Conservation (phyloP, 352 stramenopile genomes). For the Globisporangium polare region DNA sequence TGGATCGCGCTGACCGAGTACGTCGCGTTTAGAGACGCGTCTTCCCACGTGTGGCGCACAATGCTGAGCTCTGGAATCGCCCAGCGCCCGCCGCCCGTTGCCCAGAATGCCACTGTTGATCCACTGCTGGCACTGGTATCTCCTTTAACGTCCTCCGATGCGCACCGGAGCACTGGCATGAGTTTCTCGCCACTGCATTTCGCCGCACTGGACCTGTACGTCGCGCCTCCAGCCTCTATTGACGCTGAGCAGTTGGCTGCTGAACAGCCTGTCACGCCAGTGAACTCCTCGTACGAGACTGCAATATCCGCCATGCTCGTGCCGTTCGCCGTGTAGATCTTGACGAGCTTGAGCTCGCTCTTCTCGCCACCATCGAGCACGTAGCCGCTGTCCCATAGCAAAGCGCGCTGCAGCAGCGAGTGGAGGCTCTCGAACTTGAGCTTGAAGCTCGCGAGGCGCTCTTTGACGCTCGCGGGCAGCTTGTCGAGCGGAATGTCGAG, state of each 20-base stretch:
- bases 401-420: conserved; percentile 30
- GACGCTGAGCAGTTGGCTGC: conserved; percentile 18
- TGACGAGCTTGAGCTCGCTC: conserved; percentile 11
- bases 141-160: conserved; percentile 9
- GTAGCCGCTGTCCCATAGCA: conserved; percentile 41
- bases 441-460: conserved; percentile 7
- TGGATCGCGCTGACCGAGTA: conserved; percentile 27
- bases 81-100: conserved; percentile 18
- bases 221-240: too few relatives aligned
- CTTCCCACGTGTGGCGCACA: conserved; percentile 17
- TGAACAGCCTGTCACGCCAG: conserved; percentile 11
- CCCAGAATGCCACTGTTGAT: conserved; percentile 20
- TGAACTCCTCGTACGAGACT: conserved; percentile 19
- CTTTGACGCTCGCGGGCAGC: conserved; percentile 8
- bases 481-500: conserved; percentile 12
- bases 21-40: conserved; percentile 1
- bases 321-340: conserved; percentile 22
- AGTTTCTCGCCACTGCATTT: conserved; percentile 24
- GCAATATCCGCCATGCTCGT: conserved; percentile 30
- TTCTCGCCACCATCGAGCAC: conserved; percentile 4
- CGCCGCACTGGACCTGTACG: conserved; percentile 1
- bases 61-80: conserved; percentile 21
- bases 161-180: conserved; percentile 16
- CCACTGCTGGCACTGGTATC: background rate
- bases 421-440: conserved; percentile 23